Conservation (phyloP, 331 rosid species). For the Prunus yedoensis region DNA sequence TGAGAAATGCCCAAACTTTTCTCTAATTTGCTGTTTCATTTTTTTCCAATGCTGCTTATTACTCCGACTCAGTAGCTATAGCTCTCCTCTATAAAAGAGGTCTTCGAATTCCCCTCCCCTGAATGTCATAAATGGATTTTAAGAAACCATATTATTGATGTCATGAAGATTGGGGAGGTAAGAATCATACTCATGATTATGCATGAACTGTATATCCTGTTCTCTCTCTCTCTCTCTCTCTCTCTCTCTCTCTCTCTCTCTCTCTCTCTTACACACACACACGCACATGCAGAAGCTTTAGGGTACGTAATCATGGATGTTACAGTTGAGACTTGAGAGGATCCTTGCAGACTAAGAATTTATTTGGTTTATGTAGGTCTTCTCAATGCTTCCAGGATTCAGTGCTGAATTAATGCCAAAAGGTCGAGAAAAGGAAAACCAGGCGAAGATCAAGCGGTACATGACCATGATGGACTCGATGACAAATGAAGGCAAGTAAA, state of each 20-base stretch:
- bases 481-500: constrained; percentile 57
- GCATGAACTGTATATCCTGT: not conserved
- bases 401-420: constrained; percentile 72
- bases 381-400: constrained; percentile 85
- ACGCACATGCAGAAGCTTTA: not conserved
- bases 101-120: not conserved
- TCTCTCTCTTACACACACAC: no score
- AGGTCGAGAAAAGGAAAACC: constrained; percentile 84
- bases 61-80: not conserved
- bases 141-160: not conserved
- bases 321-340: not conserved
- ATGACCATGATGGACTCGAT: constrained; percentile 98
- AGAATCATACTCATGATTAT: not conserved
- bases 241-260: no score
- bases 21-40: not conserved
- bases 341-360: not conserved
- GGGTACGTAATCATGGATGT: not conserved
- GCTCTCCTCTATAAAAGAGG: not conserved
- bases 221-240: no score
- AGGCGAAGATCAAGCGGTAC: constrained; percentile 78
- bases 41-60: not conserved
- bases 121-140: not conserved
- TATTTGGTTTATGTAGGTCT: constrained; percentile 43
- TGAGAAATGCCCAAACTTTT: not conserved
- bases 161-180: not conserved